phyloP scores from a whole-genome alignment of 1,139 yeast species.

The Waltiozyma sp. region DNA sequence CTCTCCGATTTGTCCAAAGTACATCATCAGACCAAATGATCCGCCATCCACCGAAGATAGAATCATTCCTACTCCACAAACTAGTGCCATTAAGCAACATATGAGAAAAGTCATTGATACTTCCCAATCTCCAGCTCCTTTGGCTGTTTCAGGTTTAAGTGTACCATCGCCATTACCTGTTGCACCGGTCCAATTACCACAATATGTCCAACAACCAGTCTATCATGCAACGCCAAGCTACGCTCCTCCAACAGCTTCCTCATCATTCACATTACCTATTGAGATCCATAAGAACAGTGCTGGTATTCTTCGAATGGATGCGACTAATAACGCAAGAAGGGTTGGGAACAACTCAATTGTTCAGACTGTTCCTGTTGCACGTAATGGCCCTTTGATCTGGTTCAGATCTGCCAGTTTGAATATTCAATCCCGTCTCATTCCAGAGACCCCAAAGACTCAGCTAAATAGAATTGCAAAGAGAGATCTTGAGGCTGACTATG shows the following conservation, averaged over 20 bases:
- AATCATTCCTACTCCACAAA: slow-evolving; percentile 4
- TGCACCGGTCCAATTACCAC: slow-evolving; percentile 1
- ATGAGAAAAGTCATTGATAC: neutral
- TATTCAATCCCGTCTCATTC: slow-evolving; percentile 38
- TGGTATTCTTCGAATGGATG: slow-evolving; percentile 20
- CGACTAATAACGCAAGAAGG: slow-evolving; percentile 19
- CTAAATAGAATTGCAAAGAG: slow-evolving; percentile 9
- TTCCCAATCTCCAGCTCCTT: neutral
- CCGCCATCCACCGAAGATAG: slow-evolving; percentile 15
- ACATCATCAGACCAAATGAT: slow-evolving; percentile 35
- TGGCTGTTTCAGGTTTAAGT: neutral
- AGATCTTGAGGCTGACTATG: slow-evolving; percentile 8
- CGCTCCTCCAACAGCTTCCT: slow-evolving; percentile 15
- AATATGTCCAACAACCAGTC: slow-evolving; percentile 12
- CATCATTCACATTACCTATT: slow-evolving; percentile 17
- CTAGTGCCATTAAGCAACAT: neutral
- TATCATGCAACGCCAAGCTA: slow-evolving; percentile 18
- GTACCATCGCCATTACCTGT: slow-evolving; percentile 13
- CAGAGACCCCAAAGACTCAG: slow-evolving; percentile 8
- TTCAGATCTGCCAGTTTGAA: slow-evolving; percentile 70
- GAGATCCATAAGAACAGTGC: slow-evolving; percentile 9
- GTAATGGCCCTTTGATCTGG: slow-evolving; percentile 49
- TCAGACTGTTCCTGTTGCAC: slow-evolving; percentile 13
- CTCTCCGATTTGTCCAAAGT: slow-evolving; percentile 51
- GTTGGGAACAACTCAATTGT: slow-evolving; percentile 12